Evolutionary conservation across 305 asterid genomes (phyloP).

Genomic region (Fraxinus xanthoxyloides): DNA sequence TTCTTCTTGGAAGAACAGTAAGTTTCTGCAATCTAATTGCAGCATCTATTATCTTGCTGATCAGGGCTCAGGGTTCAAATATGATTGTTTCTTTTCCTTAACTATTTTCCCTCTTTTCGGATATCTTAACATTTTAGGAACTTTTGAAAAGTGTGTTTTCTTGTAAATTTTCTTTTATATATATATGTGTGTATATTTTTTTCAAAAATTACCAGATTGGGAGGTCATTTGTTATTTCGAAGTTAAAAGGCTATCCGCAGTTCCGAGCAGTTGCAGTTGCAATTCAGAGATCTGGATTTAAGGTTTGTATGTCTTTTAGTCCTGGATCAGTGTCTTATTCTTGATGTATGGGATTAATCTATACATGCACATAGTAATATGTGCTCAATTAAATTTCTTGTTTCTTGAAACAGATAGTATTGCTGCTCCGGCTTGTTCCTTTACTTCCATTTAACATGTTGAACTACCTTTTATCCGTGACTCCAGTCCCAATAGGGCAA

Average conservation of each 20-base stretch:
- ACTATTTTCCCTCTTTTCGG: neutral
- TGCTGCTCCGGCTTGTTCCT: slow-evolving; percentile 94
- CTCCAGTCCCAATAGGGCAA: slow-evolving; percentile 80
- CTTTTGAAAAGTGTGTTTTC: neutral
- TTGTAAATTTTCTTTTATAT: neutral
- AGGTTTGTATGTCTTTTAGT: slow-evolving; percentile 45
- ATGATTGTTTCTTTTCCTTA: neutral
- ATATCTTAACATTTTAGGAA: neutral
- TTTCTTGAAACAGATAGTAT: slow-evolving; percentile 65
- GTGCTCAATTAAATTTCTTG: slow-evolving; percentile 8
- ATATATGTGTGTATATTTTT: too few species aligned
- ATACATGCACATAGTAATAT: neutral
- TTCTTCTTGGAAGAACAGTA: slow-evolving; percentile 96
- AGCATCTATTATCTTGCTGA: slow-evolving; percentile 8
- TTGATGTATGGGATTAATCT: neutral
- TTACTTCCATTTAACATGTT: slow-evolving; percentile 94
- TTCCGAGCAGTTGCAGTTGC: slow-evolving; percentile 95
- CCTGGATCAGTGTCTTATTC: slow-evolving; percentile 7
- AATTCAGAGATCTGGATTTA: slow-evolving; percentile 84
- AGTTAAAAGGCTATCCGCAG: slow-evolving; percentile 82
- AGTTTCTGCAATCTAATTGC: slow-evolving; percentile 24
- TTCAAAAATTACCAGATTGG: slow-evolving; percentile 52
- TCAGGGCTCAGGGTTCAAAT: neutral
- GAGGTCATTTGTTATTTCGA: slow-evolving; percentile 82
- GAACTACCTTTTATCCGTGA: slow-evolving; percentile 93